These are phyloP conservation scores for Voacanga thouarsii DNA, from an alignment of 257 asterid genomes.

Conservation along the genomic window DNA sequence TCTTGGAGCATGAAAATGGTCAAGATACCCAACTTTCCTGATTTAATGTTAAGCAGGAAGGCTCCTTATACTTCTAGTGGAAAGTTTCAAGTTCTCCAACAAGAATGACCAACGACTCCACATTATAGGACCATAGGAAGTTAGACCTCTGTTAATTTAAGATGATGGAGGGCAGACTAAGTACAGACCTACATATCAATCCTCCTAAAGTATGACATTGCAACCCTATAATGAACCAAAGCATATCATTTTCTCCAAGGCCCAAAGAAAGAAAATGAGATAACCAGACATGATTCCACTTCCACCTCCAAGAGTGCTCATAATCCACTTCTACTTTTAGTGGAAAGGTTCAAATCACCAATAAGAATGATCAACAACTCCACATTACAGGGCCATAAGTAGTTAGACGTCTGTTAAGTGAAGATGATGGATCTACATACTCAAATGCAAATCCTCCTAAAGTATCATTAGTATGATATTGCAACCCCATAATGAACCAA, in stretches of 20 bases:
- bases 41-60: not conserved
- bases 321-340: not conserved
- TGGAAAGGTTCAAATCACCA: not conserved
- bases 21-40: not conserved
- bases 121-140: not conserved
- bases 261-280: not conserved
- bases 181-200: slow-evolving; percentile 1
- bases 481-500: not conserved
- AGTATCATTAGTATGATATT: not conserved
- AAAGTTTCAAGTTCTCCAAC: not conserved
- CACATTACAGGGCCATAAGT: not conserved
- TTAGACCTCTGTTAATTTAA: not conserved
- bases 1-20: not conserved
- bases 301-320: not conserved
- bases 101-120: not conserved
- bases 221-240: slow-evolving; percentile 2
- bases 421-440: not conserved
- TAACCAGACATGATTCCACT: not conserved
- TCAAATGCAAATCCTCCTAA: not conserved
- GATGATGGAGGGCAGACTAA: not conserved
- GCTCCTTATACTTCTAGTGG: not conserved
- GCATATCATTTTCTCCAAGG: not conserved
- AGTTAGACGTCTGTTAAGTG: not conserved
- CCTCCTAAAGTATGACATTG: not conserved
- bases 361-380: not conserved